These are phyloP conservation scores for Hericium rajendrae DNA, from an alignment of 768 basidiomycete species.

Conservation along the genomic window DNA sequence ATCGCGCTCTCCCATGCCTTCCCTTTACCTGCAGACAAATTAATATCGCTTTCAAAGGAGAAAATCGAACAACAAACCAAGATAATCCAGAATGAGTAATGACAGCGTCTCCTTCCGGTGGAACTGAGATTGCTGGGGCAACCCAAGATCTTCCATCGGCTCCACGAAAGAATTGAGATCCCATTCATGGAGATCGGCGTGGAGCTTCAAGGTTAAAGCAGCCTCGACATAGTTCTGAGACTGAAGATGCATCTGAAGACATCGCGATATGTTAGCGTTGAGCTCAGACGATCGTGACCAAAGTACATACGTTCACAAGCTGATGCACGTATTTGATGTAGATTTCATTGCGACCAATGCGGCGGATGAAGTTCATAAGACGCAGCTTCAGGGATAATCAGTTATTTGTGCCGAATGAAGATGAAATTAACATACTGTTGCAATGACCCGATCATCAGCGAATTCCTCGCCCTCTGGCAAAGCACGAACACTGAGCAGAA, in stretches of 20 bases:
- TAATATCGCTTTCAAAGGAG: background rate
- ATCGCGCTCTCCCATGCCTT: conserved; percentile 97
- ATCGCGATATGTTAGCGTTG: background rate
- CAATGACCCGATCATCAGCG: conserved; percentile 89
- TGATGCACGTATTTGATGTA: conserved; percentile 96
- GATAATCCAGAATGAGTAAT: conserved; percentile 85
- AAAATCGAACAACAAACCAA: conserved; percentile 41
- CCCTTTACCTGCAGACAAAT: conserved; percentile 58
- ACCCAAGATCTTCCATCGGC: conserved; percentile 81
- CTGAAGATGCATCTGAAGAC: conserved; percentile 67
- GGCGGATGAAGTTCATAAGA: conserved; percentile 88
- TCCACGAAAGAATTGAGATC: conserved; percentile 70
- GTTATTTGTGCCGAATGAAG: background rate
- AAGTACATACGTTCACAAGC: conserved; percentile 71
- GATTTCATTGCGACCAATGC: conserved; percentile 87
- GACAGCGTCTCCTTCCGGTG: conserved; percentile 90
- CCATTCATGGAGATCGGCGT: conserved; percentile 92
- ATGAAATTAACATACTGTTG: conserved; percentile 43
- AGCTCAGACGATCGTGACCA: background rate
- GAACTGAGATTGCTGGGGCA: conserved; percentile 91
- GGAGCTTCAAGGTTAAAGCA: conserved; percentile 84
- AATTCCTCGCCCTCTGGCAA: conserved; percentile 91
- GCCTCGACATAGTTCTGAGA: conserved; percentile 91
- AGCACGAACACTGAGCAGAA: conserved; percentile 78
- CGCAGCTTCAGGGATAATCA: conserved; percentile 42